phyloP scores from a whole-genome alignment of 805 yeast species.

The Kluyveromyces siamensis region DNA sequence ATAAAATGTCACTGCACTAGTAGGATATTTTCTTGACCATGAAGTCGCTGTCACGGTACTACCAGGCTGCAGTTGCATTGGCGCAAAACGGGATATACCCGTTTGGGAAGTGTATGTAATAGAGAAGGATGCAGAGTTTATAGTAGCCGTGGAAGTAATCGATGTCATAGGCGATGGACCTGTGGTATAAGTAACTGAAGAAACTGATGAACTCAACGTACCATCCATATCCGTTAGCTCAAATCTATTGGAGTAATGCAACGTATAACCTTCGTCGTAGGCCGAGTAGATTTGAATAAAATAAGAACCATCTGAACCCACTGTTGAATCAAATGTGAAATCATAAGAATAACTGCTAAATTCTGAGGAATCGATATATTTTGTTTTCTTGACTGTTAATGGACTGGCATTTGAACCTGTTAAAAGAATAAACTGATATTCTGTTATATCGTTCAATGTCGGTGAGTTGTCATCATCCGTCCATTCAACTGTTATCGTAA shows the following conservation, averaged over 20 bases:
- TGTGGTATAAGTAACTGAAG: constrained; percentile 17
- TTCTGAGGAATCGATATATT: constrained; percentile 23
- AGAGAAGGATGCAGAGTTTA: constrained; percentile 43
- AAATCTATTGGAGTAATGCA: constrained; percentile 62
- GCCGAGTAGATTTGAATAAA: constrained; percentile 59
- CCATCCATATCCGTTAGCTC: constrained; percentile 69
- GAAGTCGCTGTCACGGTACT: constrained; percentile 51
- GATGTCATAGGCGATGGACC: constrained; percentile 30
- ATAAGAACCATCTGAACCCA: constrained; percentile 56
- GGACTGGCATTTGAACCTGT: constrained; percentile 54
- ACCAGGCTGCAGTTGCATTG: constrained; percentile 87
- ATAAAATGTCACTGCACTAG: constrained; percentile 54
- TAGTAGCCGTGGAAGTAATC: constrained; percentile 7
- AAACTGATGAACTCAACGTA: constrained; percentile 31
- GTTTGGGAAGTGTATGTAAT: constrained; percentile 70
- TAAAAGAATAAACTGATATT: constrained; percentile 51
- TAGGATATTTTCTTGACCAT: constrained; percentile 57
- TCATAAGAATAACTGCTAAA: constrained; percentile 28
- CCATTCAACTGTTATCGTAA: constrained; percentile 35
- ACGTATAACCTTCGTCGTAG: constrained; percentile 38
- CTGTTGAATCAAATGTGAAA: constrained; percentile 34
- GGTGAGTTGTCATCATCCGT: constrained; percentile 44
- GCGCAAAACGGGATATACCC: constrained; percentile 71
- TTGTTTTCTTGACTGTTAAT: constrained; percentile 31
- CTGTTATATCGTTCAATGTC: constrained; percentile 32